phyloP scores from a whole-genome alignment of 495 filamentous ascomycete species.

The Clavariopsis aquatica region DNA sequence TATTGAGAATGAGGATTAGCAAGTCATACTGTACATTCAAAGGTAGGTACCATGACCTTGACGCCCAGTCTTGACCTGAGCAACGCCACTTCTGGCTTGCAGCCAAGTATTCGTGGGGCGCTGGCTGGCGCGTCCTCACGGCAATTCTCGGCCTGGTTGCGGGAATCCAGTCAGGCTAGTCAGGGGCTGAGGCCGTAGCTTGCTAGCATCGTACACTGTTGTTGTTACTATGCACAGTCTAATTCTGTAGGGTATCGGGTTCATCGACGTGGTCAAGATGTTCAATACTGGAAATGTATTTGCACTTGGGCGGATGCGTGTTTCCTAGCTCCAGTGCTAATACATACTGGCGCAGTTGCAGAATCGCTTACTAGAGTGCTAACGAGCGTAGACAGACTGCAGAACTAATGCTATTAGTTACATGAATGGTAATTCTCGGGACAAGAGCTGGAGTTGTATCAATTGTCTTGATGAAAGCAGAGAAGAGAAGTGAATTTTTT shows the following conservation, averaged over 20 bases:
- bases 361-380: too few relatives aligned
- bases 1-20: neutral
- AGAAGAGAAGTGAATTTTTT: neutral
- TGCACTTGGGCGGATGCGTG: neutral
- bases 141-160: slow-evolving; percentile 2
- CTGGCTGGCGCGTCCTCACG: neutral
- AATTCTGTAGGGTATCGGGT: neutral
- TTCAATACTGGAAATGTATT: neutral
- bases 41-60: neutral
- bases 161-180: neutral
- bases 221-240: neutral
- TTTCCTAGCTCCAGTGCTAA: neutral
- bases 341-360: neutral
- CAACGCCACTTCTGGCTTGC: neutral
- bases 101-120: neutral
- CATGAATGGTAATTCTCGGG: slow-evolving; percentile 7
- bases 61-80: neutral
- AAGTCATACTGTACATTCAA: neutral
- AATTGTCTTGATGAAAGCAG: neutral
- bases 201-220: neutral
- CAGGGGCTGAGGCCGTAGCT: slow-evolving; percentile 1
- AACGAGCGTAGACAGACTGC: neutral
- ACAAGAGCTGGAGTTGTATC: neutral
- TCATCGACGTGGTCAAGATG: neutral
- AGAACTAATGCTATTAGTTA: neutral